Percentiles rank a stretch among this genome's conserved stretches.
phyloP scores from a whole-genome alignment of 371 early-diverging fungal genomes.

The Rhizopus microsporus region DNA sequence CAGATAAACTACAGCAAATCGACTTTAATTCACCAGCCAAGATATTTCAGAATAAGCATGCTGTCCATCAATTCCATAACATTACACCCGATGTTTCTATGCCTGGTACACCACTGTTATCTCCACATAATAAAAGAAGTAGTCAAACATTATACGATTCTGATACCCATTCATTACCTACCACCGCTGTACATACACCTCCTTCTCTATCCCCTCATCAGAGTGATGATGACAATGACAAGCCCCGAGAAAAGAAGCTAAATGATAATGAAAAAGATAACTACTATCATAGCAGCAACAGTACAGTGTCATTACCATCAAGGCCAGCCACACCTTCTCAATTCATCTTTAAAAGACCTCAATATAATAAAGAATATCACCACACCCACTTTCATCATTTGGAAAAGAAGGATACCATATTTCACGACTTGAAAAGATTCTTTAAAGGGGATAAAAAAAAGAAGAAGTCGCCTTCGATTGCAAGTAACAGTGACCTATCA shows the following conservation, averaged over 20 bases:
- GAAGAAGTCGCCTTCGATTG: constrained; percentile 23
- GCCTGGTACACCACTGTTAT: constrained; percentile 29
- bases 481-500: constrained; percentile 26
- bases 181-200: constrained; percentile 19
- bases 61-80: constrained; percentile 39
- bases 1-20: constrained; percentile 25
- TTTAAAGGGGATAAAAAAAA: constrained; percentile 34
- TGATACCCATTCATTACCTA: constrained; percentile 1
- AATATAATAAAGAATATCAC: constrained; percentile 47
- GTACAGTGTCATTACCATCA: constrained; percentile 3
- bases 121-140: constrained; percentile 2
- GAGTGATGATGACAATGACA: constrained; percentile 1
- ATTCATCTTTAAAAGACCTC: constrained; percentile 51
- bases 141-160: constrained; percentile 3
- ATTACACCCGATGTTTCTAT: constrained; percentile 39
- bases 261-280: neutral
- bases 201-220: constrained; percentile 20
- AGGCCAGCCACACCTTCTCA: constrained; percentile 40
- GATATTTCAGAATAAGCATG: constrained; percentile 33
- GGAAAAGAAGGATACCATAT: constrained; percentile 50
- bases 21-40: constrained; percentile 43
- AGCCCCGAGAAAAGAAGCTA: neutral
- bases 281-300: neutral
- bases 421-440: constrained; percentile 57
- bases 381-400: constrained; percentile 49